Evolutionary conservation across 2,329 filamentous ascomycete species (phyloP).

Genomic region (Aspergillus hiratsukae): DNA sequence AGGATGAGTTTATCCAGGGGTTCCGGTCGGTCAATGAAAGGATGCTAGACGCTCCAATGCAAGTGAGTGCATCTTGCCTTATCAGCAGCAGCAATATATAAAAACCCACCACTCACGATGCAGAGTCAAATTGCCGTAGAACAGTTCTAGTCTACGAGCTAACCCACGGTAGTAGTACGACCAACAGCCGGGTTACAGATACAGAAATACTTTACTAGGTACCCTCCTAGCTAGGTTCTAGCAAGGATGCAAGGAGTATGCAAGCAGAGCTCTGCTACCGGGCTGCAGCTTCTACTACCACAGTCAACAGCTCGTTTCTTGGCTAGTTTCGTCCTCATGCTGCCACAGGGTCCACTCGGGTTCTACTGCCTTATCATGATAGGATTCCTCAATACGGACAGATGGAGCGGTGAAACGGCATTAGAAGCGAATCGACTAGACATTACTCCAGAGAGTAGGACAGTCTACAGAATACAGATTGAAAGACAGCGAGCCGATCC

Average conservation of each 20-base stretch:
- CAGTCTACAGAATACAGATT: neutral
- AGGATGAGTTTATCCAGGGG: neutral
- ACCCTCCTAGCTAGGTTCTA: neutral
- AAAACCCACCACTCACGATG: constrained; percentile 4
- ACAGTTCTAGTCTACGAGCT: neutral
- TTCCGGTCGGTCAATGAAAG: neutral
- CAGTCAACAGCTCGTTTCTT: neutral
- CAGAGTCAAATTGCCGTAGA: neutral
- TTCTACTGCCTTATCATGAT: constrained; percentile 17
- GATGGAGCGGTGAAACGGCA: constrained; percentile 23
- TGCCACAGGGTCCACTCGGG: neutral
- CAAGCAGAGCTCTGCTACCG: constrained; percentile 16
- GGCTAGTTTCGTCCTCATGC: neutral
- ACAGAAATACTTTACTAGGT: no score
- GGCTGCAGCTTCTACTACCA: constrained; percentile 10
- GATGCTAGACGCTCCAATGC: neutral
- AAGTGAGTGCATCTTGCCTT: constrained; percentile 2
- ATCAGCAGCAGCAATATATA: constrained; percentile 6
- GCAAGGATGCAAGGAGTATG: constrained; percentile 7
- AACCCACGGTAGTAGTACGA: constrained; percentile 1
- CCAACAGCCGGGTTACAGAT: neutral
- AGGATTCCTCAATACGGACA: constrained; percentile 7
- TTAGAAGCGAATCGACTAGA: constrained; percentile 14
- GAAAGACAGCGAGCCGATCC: constrained; percentile 14
- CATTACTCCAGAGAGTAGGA: constrained; percentile 5